Evolutionary conservation across 75 land plant species (phyloP), one percentile per base, ranked within the genome.

Genomic region (Picea glauca): DNA sequence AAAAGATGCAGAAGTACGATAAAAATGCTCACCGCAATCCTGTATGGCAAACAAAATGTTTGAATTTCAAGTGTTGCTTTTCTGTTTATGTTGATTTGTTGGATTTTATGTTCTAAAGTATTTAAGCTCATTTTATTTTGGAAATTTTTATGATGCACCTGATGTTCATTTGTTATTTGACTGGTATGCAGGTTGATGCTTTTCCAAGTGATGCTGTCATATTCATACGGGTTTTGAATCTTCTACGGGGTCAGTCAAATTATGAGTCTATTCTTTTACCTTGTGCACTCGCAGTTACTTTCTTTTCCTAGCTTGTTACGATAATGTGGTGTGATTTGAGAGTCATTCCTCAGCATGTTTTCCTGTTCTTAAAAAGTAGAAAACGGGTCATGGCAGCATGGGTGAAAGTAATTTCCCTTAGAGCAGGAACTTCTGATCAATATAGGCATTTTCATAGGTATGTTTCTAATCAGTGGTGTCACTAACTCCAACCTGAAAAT

Each of bases 131-230:
- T 50, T 50, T 9, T 50, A 12, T 50, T 50, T 58, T 8, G 43
- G 12, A 32, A 74, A 0, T n/a, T 74, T n/a, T 35, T 74, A 11
- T 18, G 31, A 56, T 58, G 54, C 33, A 40, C 8, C 1, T 20
- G n/a, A 40, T 70, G 26, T 43, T 43, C 43, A 8, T 18, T 20
- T 43, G 5, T 40, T 43, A 70, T 70, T 43, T 70, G 43, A 70
- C 11, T 70, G 56, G 3, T 8, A 38, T 81, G 68, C 86, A 96
- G 99, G 89, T 96, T 78, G 97, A 94, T 94, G 99, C 93, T 61
- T 94, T 92, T 84, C 99, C 99, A 26, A 90, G 94, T 76, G 98
- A 96, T 86, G 90, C 91, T 73, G 88, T 96, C 35, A 94, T 96
- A 72, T 96, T 96, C 79, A 72, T 85, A 64, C 79, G 99, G 59